Evolutionary conservation across 2,329 filamentous ascomycete species (phyloP), one percentile per base, ranked within the genome.

Genomic region (Monosporascus sp.): DNA sequence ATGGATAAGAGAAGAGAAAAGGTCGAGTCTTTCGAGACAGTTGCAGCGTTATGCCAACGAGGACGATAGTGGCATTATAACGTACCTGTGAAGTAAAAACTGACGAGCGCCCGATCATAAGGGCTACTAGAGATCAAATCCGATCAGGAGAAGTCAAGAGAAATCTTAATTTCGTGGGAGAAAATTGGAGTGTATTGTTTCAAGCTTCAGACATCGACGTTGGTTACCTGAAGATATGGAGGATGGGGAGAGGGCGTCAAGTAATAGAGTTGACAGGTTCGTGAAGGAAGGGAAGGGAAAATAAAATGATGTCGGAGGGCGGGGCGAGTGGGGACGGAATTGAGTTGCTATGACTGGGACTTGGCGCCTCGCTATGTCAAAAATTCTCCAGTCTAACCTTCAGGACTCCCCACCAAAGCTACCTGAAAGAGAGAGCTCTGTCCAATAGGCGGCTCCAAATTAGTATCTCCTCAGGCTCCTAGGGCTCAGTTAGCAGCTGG

Each of bases 71-170:
- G 49, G 39, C 36, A 54, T 50, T 31, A 47, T 48, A 49, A 73
- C 79, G 58, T 86, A 90, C 88, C 85, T 92, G 88, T 76, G 88
- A 92, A 77, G 88, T 92, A 80, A 90, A 92, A 74, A 87, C 82
- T 74, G 88, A 90, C 77, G 82, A 80, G 82, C 86, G 86, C 80
- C 87, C 87, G 87, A 86, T 88, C 88, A 91, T 91, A 87, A 86
- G 86, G 80, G 85, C 87, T 79, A 79, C 74, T 79, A 73, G 65
- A 67, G 52, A 45, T 45, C 50, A 55, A 36, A 54, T 57, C 24
- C 51, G 57, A 60, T 55, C 58, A 63, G 60, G 56, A 57, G 54
- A 17, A 57, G 51, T 48, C 54, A 57, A 47, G 45, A 52, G 50
- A 57, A 56, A 46, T 53, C 48, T 39, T 52, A 53, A 54, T 50